Base-by-base conservation (phyloP, 345 rosid species). In the Heritiera fomes region DNA sequence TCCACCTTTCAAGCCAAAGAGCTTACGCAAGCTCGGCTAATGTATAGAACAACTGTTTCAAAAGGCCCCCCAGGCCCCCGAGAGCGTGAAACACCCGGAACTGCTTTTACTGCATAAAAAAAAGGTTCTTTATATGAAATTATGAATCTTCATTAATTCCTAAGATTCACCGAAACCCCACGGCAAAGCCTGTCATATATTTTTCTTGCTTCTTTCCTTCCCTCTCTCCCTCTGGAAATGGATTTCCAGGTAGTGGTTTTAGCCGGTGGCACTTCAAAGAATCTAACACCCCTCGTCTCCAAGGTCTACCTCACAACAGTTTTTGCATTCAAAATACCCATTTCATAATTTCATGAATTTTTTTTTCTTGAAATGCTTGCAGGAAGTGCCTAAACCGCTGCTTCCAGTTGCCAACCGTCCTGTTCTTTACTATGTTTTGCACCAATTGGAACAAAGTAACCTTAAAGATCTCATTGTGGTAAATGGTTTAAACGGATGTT, bases 401-500 rank as follows among this genome's bases (percentile, higher is more conserved):
- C 98, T 95, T 53, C 99, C 98, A 12, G 97, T 95, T 41, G 98
- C 99, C 0, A 95, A 93, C 83, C 92, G 96, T 18, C 99, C 98
- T 14, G 91, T 95, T 76, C 87, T 95, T 41, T 90, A 95, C 28
- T 95, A 91, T 84, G 92, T 88, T 45, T 65, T 95, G 85, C 98
- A 91, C 86, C 98, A 86, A 58, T 83, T 95, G 82, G 98, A 93
- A 75, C 89, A 76, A 41, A 84, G 86, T 77, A 92, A 95, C 76
- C 94, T 95, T 63, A 93, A 95, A 87, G 91, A 95, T 83, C 90
- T 95, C 79, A 93, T 93, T 79, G 98, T 95, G 76, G 98, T 95
- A 79, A 67, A 56, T 14, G 6, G 32, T 58, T 46, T 40, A 6
- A 43, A 18, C 30, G 47, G 41, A 28, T 61, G 60, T 47, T 20